Conservation (phyloP, 2,329 filamentous ascomycete species). For the Gaeumannomyces tritici region DNA sequence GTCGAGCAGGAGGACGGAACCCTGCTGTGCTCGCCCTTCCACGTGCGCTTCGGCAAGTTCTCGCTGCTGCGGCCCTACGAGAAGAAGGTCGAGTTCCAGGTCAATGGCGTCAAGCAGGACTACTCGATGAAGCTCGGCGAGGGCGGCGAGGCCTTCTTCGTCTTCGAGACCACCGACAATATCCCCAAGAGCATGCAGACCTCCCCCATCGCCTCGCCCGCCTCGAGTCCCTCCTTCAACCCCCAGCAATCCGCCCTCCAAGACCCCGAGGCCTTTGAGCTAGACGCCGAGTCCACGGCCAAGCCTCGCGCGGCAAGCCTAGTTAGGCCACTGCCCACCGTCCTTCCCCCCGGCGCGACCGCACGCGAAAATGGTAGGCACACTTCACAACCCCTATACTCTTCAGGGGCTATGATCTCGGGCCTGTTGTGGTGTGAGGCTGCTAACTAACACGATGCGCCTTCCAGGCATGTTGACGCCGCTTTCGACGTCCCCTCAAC, state of each 20-base stretch:
- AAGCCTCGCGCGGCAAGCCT: constrained; percentile 27
- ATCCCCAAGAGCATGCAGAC: constrained; percentile 94
- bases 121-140: constrained; percentile 98
- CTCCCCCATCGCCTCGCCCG: constrained; percentile 84
- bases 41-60: constrained; percentile 98
- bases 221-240: constrained; percentile 66
- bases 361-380: constrained; percentile 24
- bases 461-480: constrained; percentile 39
- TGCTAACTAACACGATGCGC: constrained; percentile 9
- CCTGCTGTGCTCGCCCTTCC: constrained; percentile 89
- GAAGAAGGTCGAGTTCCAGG: constrained; percentile 97
- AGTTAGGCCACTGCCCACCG: constrained; percentile 32
- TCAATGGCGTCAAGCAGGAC: constrained; percentile 85
- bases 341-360: constrained; percentile 25
- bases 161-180: constrained; percentile 87
- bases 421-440: neutral
- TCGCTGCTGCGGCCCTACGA: constrained; percentile 88
- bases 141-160: constrained; percentile 95
- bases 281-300: constrained; percentile 36
- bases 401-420: no score
- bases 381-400: neutral
- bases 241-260: constrained; percentile 41
- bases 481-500: constrained; percentile 41
- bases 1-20: constrained; percentile 90
- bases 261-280: constrained; percentile 61